phyloP scores from a whole-genome alignment of 768 basidiomycete genomes.

The Tylopilus rubrobrunneus region DNA sequence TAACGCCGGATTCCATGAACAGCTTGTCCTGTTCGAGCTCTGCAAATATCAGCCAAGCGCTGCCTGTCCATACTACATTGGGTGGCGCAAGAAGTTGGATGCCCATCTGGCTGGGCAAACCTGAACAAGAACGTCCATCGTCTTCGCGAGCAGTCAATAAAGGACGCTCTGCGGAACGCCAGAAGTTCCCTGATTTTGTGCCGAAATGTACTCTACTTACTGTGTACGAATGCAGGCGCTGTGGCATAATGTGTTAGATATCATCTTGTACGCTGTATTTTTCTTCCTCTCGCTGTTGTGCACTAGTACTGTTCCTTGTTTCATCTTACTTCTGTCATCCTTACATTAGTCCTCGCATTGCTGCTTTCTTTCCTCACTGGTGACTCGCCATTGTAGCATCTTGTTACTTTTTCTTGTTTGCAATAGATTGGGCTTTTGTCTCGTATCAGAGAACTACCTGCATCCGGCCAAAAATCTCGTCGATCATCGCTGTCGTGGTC shows the following conservation, averaged over 20 bases:
- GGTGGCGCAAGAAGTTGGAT: slow-evolving; percentile 58
- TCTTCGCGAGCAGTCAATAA: slow-evolving; percentile 4
- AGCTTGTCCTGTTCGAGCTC: slow-evolving; percentile 70
- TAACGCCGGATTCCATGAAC: slow-evolving; percentile 76
- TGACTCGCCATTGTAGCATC: not conserved
- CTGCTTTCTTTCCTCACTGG: not conserved
- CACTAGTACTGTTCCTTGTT: not conserved
- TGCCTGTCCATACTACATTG: slow-evolving; percentile 59
- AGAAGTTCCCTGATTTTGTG: slow-evolving; percentile 9
- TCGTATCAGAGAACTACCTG: not conserved
- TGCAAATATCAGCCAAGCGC: slow-evolving; percentile 64
- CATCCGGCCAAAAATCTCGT: not conserved
- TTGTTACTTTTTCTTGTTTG: not conserved
- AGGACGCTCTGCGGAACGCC: slow-evolving; percentile 4
- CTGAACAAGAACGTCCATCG: slow-evolving; percentile 5
- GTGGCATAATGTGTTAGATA: slow-evolving; percentile 16
- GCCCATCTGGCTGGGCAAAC: slow-evolving; percentile 38
- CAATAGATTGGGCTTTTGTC: slow-evolving; percentile 6
- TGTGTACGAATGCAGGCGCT: slow-evolving; percentile 17
- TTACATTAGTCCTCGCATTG: slow-evolving; percentile 6
- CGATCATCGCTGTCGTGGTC: not conserved
- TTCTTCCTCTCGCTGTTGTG: slow-evolving; percentile 8
- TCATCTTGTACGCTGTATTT: slow-evolving; percentile 17
- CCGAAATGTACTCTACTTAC: slow-evolving; percentile 10
- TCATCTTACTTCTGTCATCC: slow-evolving; percentile 1